Evolutionary conservation across 352 stramenopile species (phyloP).

Genomic region (Elongisporangium undulatum): DNA sequence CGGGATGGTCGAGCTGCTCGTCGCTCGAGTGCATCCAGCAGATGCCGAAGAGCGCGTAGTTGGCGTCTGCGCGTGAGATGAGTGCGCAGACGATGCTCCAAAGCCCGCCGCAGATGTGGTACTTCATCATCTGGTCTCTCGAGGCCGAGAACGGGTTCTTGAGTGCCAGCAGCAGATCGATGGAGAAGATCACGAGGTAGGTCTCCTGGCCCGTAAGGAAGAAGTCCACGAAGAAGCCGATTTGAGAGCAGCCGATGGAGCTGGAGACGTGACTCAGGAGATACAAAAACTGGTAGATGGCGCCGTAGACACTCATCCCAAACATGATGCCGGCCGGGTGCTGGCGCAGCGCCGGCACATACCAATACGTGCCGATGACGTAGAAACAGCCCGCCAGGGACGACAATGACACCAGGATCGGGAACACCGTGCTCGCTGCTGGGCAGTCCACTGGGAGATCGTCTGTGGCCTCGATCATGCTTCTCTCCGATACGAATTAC

Average conservation of each 20-base stretch:
- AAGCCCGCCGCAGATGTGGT: slow-evolving; percentile 65
- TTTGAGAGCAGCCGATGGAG: slow-evolving; percentile 47
- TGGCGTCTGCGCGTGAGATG: slow-evolving; percentile 73
- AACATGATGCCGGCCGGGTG: slow-evolving; percentile 86
- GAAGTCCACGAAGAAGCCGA: slow-evolving; percentile 71
- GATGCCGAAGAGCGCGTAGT: slow-evolving; percentile 76
- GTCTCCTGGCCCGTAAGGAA: slow-evolving; percentile 83
- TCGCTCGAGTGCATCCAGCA: slow-evolving; percentile 70
- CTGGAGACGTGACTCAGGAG: slow-evolving; percentile 43
- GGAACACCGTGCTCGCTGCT: slow-evolving; percentile 38
- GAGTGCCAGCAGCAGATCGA: slow-evolving; percentile 73
- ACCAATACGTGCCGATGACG: slow-evolving; percentile 68
- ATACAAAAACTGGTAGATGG: slow-evolving; percentile 80
- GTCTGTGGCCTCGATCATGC: neutral
- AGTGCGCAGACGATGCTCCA: slow-evolving; percentile 66
- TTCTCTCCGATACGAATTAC: neutral
- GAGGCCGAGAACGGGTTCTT: slow-evolving; percentile 86
- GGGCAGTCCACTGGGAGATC: slow-evolving; percentile 27
- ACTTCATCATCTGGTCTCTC: slow-evolving; percentile 77
- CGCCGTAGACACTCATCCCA: slow-evolving; percentile 80
- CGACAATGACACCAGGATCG: slow-evolving; percentile 53
- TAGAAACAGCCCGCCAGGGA: slow-evolving; percentile 78
- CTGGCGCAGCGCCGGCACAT: slow-evolving; percentile 60
- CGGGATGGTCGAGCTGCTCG: slow-evolving; percentile 24
- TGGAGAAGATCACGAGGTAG: slow-evolving; percentile 88